A percentile compares a stretch with the other conserved stretches of the same genome.
Evolutionary conservation across 2,329 filamentous ascomycete species (phyloP).

Genomic region (Fusarium liriodendri): DNA sequence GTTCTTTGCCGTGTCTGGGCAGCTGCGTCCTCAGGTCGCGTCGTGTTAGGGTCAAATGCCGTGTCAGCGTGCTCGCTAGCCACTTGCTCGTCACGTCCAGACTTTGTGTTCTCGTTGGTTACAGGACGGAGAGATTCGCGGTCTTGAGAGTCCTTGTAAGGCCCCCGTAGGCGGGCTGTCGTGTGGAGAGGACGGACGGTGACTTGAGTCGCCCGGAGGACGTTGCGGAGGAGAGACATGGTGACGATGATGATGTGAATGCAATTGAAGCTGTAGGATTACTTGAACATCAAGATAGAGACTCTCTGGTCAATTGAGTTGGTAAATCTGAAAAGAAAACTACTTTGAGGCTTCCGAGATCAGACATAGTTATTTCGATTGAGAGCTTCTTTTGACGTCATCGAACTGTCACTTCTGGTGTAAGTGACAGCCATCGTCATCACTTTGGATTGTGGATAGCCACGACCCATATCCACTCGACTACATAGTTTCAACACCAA

Average conservation of each 20-base stretch:
- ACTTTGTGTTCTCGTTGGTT: constrained; percentile 74
- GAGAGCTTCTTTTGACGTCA: constrained; percentile 25
- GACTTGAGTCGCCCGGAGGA: constrained; percentile 31
- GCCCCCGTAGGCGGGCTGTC: constrained; percentile 38
- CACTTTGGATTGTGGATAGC: background rate
- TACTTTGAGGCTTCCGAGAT: background rate
- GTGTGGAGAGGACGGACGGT: constrained; percentile 49
- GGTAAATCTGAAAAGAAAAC: background rate
- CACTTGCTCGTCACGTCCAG: constrained; percentile 71
- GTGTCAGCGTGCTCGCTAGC: constrained; percentile 66
- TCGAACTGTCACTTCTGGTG: constrained; percentile 26
- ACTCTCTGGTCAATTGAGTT: constrained; percentile 4
- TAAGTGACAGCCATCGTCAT: constrained; percentile 26
- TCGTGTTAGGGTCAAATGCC: constrained; percentile 77
- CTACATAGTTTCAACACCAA: background rate
- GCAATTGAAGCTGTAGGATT: background rate
- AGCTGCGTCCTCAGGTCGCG: constrained; percentile 72
- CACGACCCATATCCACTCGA: background rate
- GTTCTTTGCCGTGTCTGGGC: constrained; percentile 59
- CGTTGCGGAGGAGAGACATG: constrained; percentile 38
- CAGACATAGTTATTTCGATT: constrained; percentile 3
- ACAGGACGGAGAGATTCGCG: constrained; percentile 73
- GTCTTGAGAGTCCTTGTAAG: constrained; percentile 66
- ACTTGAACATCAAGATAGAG: background rate
- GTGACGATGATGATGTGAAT: background rate